Evolutionary conservation across 1,284 basidiomycete genomes (phyloP), one percentile per base, ranked within the genome.

Genomic region (Bjerkandera adusta): DNA sequence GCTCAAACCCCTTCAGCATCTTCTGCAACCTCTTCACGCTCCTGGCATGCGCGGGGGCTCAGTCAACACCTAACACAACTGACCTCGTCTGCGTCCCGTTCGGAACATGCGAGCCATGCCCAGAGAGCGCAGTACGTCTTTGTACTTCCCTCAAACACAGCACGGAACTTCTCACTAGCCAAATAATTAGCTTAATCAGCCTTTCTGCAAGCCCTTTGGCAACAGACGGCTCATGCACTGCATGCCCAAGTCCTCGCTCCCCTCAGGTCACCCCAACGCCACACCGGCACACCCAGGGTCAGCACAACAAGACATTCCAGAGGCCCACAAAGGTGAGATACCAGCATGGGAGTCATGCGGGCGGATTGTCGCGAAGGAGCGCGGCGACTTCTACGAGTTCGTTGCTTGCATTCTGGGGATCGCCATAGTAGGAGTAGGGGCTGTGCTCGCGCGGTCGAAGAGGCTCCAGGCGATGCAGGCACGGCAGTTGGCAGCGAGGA

Each of bases 301-400:
- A n/a, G n/a, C n/a, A n/a, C n/a, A n/a, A n/a, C n/a, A n/a, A n/a
- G n/a, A n/a, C n/a, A n/a, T 48, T 3, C 50, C 48, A 38, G 36
- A 27, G 13, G 45, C 53, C 25, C 49, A 51, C 40, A 59, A 69
- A 39, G 87, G 85, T 21, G 88, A 91, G 64, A 82, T 79, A 1
- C 83, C 85, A 2, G 91, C 91, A 2, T 96, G 90, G 90, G 86
- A 92, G 61, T 82, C 89, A 2, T 96, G 92, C 58, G 92, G 92
- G 4, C 89, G 89, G 48, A 88, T 92, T 24, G 71, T 88, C 33
- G 68, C 72, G 29, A 74, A 79, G 53, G 92, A 96, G 65, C 80
- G 84, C 38, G 84, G 79, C 4, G 89, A 92, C 63, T 96, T 90
- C 61, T 89, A 82, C 68, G 91, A 95, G 63, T 96, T 95, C 63